These are phyloP conservation scores for Gamarada debralockiae DNA, from an alignment of 495 filamentous ascomycete species.

Conservation along the genomic window DNA sequence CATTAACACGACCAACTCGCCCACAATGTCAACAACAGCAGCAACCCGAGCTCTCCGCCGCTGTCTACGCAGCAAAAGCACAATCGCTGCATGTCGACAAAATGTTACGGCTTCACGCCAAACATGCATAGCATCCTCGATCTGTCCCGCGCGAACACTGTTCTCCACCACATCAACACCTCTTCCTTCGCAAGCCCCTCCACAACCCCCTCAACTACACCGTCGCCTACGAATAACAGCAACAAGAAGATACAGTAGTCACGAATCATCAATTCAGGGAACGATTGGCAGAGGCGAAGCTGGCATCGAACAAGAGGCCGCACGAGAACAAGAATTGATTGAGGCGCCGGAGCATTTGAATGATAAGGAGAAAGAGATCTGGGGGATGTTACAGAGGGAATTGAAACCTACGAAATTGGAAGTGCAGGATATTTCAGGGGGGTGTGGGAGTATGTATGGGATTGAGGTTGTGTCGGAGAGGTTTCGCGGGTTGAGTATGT, in stretches of 20 bases:
- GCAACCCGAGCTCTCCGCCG: too few relatives aligned
- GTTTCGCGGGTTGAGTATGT: constrained; percentile 61
- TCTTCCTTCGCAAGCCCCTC: not conserved
- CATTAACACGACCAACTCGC: too few relatives aligned
- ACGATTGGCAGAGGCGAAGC: constrained; percentile 14
- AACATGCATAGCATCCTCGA: too few relatives aligned
- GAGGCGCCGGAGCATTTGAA: constrained; percentile 45
- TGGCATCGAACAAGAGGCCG: not conserved
- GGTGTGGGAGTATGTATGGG: constrained; percentile 76
- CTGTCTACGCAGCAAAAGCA: too few relatives aligned
- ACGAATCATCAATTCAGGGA: constrained; percentile 2
- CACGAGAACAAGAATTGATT: not conserved
- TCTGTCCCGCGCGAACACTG: not conserved
- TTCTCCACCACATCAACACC: not conserved
- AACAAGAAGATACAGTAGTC: constrained; percentile 3
- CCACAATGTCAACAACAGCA: too few relatives aligned
- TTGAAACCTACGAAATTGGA: constrained; percentile 40
- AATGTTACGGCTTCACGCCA: too few relatives aligned
- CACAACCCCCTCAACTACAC: not conserved
- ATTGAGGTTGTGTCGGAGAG: constrained; percentile 62
- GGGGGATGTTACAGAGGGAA: constrained; percentile 38
- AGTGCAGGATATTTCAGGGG: constrained; percentile 76
- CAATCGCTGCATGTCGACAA: too few relatives aligned
- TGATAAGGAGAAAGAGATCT: constrained; percentile 42
- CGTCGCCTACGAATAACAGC: not conserved